Evolutionary conservation across 495 filamentous ascomycete genomes (phyloP).

Genomic region (Delitschia confertaspora): DNA sequence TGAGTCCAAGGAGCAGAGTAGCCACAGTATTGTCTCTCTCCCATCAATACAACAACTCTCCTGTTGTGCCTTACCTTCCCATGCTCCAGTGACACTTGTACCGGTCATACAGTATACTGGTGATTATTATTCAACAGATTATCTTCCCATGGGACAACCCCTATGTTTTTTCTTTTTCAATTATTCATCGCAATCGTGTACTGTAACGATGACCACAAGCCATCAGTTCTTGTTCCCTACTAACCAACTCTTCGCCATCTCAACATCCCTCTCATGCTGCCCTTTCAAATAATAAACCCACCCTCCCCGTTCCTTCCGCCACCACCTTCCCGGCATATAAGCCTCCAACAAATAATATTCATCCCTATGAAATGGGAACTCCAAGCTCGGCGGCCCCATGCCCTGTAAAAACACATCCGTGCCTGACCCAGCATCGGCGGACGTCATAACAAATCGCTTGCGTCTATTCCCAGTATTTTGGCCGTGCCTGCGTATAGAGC

Average conservation of each 20-base stretch:
- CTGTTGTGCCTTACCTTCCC: no score
- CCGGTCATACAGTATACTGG: no score
- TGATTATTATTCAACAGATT: no score
- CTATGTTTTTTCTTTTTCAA: no score
- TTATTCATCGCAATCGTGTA: no score
- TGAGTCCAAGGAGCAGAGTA: no score
- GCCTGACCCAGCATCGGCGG: constrained; percentile 37
- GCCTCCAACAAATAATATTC: constrained; percentile 46
- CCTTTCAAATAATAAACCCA: constrained; percentile 41
- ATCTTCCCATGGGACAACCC: no score
- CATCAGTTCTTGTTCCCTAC: background rate
- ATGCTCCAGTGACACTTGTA: no score
- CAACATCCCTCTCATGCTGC: constrained; percentile 40
- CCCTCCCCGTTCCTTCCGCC: constrained; percentile 32
- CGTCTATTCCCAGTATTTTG: constrained; percentile 41
- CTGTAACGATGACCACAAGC: background rate
- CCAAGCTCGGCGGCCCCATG: constrained; percentile 40
- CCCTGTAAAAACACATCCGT: constrained; percentile 42
- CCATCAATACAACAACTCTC: no score
- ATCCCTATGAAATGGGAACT: constrained; percentile 45
- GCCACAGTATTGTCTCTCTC: no score
- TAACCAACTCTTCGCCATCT: constrained; percentile 21
- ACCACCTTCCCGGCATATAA: constrained; percentile 42
- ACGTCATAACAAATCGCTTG: constrained; percentile 41
- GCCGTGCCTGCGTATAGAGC: constrained; percentile 43